phyloP scores from a whole-genome alignment of 106 monocot species.

The Allium cepa region DNA sequence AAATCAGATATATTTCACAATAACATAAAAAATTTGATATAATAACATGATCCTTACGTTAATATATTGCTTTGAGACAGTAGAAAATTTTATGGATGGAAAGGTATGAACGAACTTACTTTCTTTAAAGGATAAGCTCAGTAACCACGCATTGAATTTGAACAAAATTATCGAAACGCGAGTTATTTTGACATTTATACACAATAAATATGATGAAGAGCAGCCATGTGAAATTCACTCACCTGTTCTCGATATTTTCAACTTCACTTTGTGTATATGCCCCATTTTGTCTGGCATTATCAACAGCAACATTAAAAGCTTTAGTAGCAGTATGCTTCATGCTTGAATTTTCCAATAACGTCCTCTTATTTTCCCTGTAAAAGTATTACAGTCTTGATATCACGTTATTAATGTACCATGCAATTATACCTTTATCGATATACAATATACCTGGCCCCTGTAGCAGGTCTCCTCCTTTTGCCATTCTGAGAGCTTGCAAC shows the following conservation, averaged over 20 bases:
- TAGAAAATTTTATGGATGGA: too few relatives aligned
- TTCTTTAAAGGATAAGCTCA: too few relatives aligned
- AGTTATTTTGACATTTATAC: background rate
- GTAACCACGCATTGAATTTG: too few relatives aligned
- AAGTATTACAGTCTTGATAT: background rate
- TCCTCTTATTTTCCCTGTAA: slow-evolving; percentile 37
- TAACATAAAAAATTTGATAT: too few relatives aligned
- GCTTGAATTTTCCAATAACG: slow-evolving; percentile 9
- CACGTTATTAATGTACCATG: too few relatives aligned
- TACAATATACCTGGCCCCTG: slow-evolving; percentile 34
- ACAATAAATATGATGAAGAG: background rate
- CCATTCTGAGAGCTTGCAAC: slow-evolving; percentile 14
- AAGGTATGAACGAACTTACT: too few relatives aligned
- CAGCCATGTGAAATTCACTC: background rate
- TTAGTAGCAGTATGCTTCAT: slow-evolving; percentile 1
- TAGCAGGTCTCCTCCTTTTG: slow-evolving; percentile 30
- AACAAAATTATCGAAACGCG: too few relatives aligned
- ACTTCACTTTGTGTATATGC: background rate
- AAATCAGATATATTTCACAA: too few relatives aligned
- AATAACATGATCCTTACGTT: too few relatives aligned
- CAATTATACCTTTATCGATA: too few relatives aligned
- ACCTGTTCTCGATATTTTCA: slow-evolving; percentile 39
- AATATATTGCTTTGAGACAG: too few relatives aligned
- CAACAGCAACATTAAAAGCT: slow-evolving; percentile 3
- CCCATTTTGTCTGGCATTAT: slow-evolving; percentile 15